Evolutionary conservation across 345 rosid genomes (phyloP), one percentile per base, ranked within the genome.

Genomic region (Rhizophora apiculata): DNA sequence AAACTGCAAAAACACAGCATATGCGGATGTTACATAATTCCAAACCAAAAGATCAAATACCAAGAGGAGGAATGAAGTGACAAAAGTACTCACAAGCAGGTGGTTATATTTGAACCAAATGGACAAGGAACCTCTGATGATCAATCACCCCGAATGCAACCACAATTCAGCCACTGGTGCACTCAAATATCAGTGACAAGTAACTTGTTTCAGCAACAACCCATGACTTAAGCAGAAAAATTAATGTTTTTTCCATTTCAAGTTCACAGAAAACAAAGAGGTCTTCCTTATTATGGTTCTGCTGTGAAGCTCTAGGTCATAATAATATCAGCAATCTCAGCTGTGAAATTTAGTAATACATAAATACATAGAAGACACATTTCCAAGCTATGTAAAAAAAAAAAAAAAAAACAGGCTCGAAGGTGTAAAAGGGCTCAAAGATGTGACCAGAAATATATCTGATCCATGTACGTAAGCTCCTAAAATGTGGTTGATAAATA

Each of bases 261-360:
- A 6, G 32, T 60, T 19, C 11, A 15, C 46, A 31, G 3, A 13
- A 5, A 60, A 63, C 37, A 61, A 32, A 22, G 20, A 49, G 46
- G 31, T 9, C 65, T 59, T 20, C 10, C 39, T 48, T 22, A 34
- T 57, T 43, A 51, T 49, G 7, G 51, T 51, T 58, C 75, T 34
- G 32, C 65, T 32, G 49, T 19, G 39, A 56, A 71, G 46, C 60
- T 32, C 52, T 49, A 59, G 76, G 32, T 37, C 65, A 59, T 56
- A 64, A 65, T 43, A 37, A 65, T 48, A 55, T 15, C 56, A 57
- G 43, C 9, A 70, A 71, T 58, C 27, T 39, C 6, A 46, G 58
- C 43, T 21, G 27, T 2, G 27, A 58, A 24, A 34, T 69, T 60
- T 19, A 34, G 19, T 57, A 62, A 49, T 11, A 48, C 55, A 60